Percentiles rank a stretch among this genome's conserved stretches.
phyloP scores from a whole-genome alignment of 2,329 filamentous ascomycete genomes.

The Penicillium decumbens region DNA sequence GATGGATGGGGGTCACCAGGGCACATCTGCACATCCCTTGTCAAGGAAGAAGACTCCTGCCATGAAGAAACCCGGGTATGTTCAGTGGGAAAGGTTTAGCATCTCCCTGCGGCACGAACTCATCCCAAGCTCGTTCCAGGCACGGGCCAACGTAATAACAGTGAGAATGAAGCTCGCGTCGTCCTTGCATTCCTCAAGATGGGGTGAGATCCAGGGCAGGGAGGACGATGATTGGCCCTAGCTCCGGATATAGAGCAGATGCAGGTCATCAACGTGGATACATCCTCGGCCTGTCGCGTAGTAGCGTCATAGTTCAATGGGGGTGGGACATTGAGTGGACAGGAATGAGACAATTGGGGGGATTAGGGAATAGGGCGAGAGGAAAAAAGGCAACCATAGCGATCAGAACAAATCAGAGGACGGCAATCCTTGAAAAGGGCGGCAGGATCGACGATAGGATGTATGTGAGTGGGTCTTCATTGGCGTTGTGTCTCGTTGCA shows the following conservation, averaged over 20 bases:
- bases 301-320: conserved; percentile 26
- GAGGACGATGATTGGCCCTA: conserved; percentile 25
- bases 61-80: conserved; percentile 18
- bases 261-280: conserved; percentile 35
- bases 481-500: conserved; percentile 26
- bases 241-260: conserved; percentile 15
- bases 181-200: conserved; percentile 39
- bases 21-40: conserved; percentile 30
- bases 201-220: conserved; percentile 21
- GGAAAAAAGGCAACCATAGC: conserved; percentile 13
- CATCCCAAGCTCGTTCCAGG: conserved; percentile 14
- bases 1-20: conserved; percentile 18
- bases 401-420: conserved; percentile 18
- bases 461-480: conserved; percentile 22
- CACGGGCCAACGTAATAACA: conserved; percentile 25
- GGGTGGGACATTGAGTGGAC: conserved; percentile 10
- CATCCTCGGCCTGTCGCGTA: conserved; percentile 21
- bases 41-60: conserved; percentile 18
- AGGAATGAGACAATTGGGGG: conserved; percentile 32
- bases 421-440: conserved; percentile 19
- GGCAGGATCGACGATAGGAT: conserved; percentile 26
- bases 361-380: conserved; percentile 14
- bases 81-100: conserved; percentile 21
- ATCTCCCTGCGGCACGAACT: conserved; percentile 21
- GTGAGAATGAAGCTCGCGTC: conserved; percentile 22